These are phyloP conservation scores for Kluyveromyces sp. DNA, from an alignment of 1,139 yeast genomes.

Conservation along the genomic window DNA sequence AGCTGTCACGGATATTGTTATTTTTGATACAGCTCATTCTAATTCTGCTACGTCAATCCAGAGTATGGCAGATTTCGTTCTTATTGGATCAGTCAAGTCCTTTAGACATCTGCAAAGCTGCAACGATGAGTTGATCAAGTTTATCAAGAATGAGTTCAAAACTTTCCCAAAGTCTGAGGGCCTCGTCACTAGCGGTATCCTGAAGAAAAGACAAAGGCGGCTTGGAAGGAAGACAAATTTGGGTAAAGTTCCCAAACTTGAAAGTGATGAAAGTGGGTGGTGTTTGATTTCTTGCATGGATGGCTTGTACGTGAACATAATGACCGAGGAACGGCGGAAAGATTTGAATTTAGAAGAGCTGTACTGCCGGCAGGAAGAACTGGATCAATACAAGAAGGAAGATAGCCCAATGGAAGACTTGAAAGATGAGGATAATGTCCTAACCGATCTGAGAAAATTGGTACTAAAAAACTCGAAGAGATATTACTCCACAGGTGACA, in stretches of 20 bases:
- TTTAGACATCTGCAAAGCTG: slow-evolving; percentile 71
- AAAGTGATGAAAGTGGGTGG: slow-evolving; percentile 52
- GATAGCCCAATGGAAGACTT: slow-evolving; percentile 7
- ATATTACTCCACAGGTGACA: slow-evolving; percentile 14
- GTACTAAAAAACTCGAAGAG: slow-evolving; percentile 25
- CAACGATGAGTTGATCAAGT: slow-evolving; percentile 47
- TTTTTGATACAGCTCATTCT: slow-evolving; percentile 50
- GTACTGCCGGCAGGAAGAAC: slow-evolving; percentile 49
- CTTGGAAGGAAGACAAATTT: slow-evolving; percentile 50
- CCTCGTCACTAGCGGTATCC: slow-evolving; percentile 50
- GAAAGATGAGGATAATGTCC: slow-evolving; percentile 22
- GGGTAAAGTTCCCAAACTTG: slow-evolving; percentile 36
- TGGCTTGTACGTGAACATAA: slow-evolving; percentile 59
- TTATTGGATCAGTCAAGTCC: slow-evolving; percentile 74
- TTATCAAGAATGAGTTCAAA: slow-evolving; percentile 39
- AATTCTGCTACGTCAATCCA: slow-evolving; percentile 40
- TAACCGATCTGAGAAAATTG: slow-evolving; percentile 24
- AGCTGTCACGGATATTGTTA: slow-evolving; percentile 54
- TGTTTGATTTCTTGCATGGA: slow-evolving; percentile 68
- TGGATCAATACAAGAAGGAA: slow-evolving; percentile 25
- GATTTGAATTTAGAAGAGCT: slow-evolving; percentile 64
- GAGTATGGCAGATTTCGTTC: slow-evolving; percentile 42
- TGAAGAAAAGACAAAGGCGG: slow-evolving; percentile 56
- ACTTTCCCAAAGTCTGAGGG: slow-evolving; percentile 62
- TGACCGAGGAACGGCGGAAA: slow-evolving; percentile 61